These are phyloP conservation scores for Phytophthora macrochlamydospora DNA, from an alignment of 352 stramenopile species.

Conservation along the genomic window DNA sequence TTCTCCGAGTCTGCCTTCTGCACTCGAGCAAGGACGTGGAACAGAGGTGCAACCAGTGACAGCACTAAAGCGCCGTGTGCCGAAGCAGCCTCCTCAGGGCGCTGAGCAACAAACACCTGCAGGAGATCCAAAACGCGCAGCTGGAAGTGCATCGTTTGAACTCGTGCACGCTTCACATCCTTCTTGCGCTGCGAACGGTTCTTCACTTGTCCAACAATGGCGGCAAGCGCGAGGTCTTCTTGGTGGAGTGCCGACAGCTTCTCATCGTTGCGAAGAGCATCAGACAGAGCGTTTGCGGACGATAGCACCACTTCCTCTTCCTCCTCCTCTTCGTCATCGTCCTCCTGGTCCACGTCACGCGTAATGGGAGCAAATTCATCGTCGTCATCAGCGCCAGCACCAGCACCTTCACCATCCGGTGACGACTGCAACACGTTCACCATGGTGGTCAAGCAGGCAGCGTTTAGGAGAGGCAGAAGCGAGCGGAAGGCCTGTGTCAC, in stretches of 20 bases:
- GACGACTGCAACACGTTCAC: conserved; percentile 64
- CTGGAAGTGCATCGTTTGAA: conserved; percentile 86
- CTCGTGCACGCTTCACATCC: conserved; percentile 64
- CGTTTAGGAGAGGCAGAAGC: conserved; percentile 69
- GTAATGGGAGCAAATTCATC: conserved; percentile 51
- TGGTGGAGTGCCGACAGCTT: conserved; percentile 72
- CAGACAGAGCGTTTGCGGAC: conserved; percentile 63
- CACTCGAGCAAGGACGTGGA: conserved; percentile 56
- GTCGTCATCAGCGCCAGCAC: conserved; percentile 36
- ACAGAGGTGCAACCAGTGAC: conserved; percentile 65
- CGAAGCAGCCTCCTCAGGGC: conserved; percentile 18
- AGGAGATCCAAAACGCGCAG: conserved; percentile 84
- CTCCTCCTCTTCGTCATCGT: conserved; percentile 45
- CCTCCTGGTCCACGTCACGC: conserved; percentile 37
- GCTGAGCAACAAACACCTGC: conserved; percentile 63
- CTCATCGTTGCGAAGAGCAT: conserved; percentile 65
- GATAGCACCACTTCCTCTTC: conserved; percentile 68
- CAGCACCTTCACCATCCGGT: conserved; percentile 37
- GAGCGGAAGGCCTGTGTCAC: conserved; percentile 83
- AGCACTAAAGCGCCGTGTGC: conserved; percentile 44
- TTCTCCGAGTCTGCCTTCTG: conserved; percentile 66
- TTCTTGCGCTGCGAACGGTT: conserved; percentile 78
- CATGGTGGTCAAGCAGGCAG: conserved; percentile 70
- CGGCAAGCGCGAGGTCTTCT: conserved; percentile 80
- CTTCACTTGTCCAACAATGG: conserved; percentile 82